A percentile compares a stretch with the other conserved stretches of the same genome.
phyloP scores from a whole-genome alignment of 2,329 filamentous ascomycete species.

The Rutstroemia sydowiana region DNA sequence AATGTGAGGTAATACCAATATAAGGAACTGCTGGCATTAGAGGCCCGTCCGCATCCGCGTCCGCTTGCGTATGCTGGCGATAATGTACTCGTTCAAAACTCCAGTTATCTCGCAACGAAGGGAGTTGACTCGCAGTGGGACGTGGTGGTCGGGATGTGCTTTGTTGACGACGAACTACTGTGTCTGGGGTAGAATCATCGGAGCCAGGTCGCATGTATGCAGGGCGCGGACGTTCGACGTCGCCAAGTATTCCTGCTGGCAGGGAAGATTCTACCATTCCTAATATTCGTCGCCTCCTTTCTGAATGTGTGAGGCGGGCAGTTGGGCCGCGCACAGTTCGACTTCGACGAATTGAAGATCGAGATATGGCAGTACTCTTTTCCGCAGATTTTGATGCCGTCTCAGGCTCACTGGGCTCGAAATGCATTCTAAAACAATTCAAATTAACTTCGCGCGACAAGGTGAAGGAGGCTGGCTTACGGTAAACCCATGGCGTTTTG shows the following conservation, averaged over 20 bases:
- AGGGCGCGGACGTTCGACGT: not conserved
- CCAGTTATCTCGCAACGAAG: constrained; percentile 12
- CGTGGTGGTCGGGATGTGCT: not conserved
- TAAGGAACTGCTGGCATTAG: constrained; percentile 27
- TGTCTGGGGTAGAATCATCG: not conserved
- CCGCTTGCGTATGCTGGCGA: not conserved
- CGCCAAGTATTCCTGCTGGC: not conserved
- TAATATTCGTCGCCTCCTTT: constrained; percentile 19
- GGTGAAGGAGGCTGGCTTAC: constrained; percentile 21
- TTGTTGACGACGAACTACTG: not conserved
- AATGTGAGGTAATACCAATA: too few species aligned
- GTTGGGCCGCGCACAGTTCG: constrained; percentile 17
- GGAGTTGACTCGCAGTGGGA: not conserved
- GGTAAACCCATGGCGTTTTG: constrained; percentile 27
- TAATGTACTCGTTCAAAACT: constrained; percentile 18
- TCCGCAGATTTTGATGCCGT: constrained; percentile 23
- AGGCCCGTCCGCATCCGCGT: constrained; percentile 16
- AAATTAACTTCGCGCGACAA: constrained; percentile 17
- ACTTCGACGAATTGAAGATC: constrained; percentile 28
- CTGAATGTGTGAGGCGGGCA: constrained; percentile 16
- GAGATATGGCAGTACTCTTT: constrained; percentile 22
- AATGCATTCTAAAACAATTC: constrained; percentile 25
- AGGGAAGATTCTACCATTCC: not conserved
- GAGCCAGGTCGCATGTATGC: not conserved
- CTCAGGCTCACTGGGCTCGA: constrained; percentile 26